These are phyloP conservation scores for Coniella vitis DNA, from an alignment of 2,329 filamentous ascomycete genomes.

Conservation along the genomic window DNA sequence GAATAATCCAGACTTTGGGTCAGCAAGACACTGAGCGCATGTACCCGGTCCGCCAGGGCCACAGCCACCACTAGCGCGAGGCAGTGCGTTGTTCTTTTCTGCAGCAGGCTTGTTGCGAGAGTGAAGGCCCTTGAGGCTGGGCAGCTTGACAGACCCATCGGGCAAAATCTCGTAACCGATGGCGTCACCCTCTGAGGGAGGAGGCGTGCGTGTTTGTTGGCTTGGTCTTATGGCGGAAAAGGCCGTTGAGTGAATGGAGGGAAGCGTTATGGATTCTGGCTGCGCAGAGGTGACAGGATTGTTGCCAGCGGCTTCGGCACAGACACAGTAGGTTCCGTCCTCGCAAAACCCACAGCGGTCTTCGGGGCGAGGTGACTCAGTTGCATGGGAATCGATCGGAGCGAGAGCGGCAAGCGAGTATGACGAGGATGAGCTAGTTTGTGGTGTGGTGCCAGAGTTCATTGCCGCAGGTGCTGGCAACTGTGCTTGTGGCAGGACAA, in stretches of 20 bases:
- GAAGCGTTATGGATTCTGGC: conserved; percentile 21
- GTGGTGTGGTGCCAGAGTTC: conserved; percentile 7
- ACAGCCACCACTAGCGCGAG: conserved; percentile 33
- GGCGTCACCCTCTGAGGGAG: conserved; percentile 55
- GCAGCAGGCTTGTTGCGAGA: conserved; percentile 26
- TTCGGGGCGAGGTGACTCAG: conserved; percentile 30
- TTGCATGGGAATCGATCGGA: conserved; percentile 5
- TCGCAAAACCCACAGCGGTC: conserved; percentile 79
- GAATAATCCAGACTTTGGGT: conserved; percentile 75
- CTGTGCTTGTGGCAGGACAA: conserved; percentile 15
- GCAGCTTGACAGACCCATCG: conserved; percentile 55
- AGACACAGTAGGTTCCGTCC: conserved; percentile 76
- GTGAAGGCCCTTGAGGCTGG: conserved; percentile 28
- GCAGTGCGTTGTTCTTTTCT: conserved; percentile 20
- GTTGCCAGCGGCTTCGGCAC: conserved; percentile 48
- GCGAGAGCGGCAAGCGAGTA: conserved; percentile 17
- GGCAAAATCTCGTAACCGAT: conserved; percentile 53
- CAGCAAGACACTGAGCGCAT: conserved; percentile 69
- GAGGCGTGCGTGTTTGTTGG: conserved; percentile 49
- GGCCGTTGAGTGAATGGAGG: conserved; percentile 34
- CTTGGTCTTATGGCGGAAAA: conserved; percentile 21
- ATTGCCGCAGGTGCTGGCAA: conserved; percentile 28
- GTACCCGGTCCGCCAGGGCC: conserved; percentile 68
- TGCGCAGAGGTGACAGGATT: background rate
- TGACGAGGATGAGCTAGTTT: conserved; percentile 21